Base-by-base conservation (phyloP, 106 monocot species). In the Cymbidium sinense region DNA sequence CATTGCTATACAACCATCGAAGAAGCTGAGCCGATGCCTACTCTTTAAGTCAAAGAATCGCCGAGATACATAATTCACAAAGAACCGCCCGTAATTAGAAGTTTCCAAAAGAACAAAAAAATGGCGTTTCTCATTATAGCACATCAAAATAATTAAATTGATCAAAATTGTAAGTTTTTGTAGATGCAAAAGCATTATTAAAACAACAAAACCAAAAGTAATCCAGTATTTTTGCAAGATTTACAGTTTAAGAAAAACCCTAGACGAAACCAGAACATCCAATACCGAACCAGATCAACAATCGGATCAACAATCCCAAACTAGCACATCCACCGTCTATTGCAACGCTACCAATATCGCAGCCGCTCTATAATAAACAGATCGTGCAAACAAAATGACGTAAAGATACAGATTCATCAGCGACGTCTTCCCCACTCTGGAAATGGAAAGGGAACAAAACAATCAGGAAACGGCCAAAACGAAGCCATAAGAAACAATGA, bases 361-460 rank as follows among this genome's bases (percentile, higher is more conserved):
- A 58, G 6, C n/a, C 23, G 3, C 4, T 2, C 58, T 6, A 58
- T 58, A 58, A 3, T n/a, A 23, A 25, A 23, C 21, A 21, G 23
- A 58, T 58, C 23, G 5, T 23, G 23, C 58, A 58, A 58, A 23
- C 58, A 23, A 58, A 23, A n/a, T 58, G 23, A 8, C 58, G 21
- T 8, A 78, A 88, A 90, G 92, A 95, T 95, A 90, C 95, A 93
- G 96, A 67, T 91, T 96, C 96, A 96, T 93, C 93, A 96, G 76
- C 80, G 96, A 96, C 37, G 96, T 96, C 87, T 96, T 96, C 50
- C 96, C 96, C 31, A 93, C 93, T 44, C 95, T 95, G 85, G 28
- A 84, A 28, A 75, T 62, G 34, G 70, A 71, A 76, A 19, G 29
- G 37, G 58, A 62, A 77, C 44, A 27, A 20, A 71, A 77, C 43